Evolutionary conservation across 129 eudicot genomes (phyloP).

Genomic region (Sambucus nigra): DNA sequence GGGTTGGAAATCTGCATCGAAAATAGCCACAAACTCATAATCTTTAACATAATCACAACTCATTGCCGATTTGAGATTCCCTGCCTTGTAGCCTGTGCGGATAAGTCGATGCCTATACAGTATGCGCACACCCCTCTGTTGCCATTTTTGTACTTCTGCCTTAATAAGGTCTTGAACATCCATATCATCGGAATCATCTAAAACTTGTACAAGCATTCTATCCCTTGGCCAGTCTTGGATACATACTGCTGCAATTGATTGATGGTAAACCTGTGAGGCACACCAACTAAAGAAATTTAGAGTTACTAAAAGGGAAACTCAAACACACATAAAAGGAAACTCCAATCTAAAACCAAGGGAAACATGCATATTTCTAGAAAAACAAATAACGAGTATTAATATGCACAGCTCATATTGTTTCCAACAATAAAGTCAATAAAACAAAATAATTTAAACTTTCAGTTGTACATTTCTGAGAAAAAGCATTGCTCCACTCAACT

Average conservation of each 20-base stretch:
- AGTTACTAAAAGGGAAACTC: not conserved
- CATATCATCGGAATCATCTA: slow-evolving; percentile 75
- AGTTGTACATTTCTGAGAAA: no score
- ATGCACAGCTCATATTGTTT: no score
- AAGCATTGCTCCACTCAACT: no score
- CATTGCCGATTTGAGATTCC: slow-evolving; percentile 89
- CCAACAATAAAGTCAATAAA: no score
- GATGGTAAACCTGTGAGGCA: slow-evolving; percentile 61
- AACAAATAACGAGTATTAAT: not conserved
- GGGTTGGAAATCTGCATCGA: slow-evolving; percentile 94
- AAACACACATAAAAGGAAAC: not conserved
- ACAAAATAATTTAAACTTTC: no score
- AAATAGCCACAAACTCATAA: slow-evolving; percentile 87
- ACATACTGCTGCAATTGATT: slow-evolving; percentile 77
- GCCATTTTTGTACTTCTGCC: slow-evolving; percentile 80
- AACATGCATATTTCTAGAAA: not conserved
- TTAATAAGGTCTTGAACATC: slow-evolving; percentile 63
- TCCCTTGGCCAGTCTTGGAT: slow-evolving; percentile 85
- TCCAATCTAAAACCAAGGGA: not conserved
- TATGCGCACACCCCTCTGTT: slow-evolving; percentile 69
- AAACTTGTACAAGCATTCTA: slow-evolving; percentile 76
- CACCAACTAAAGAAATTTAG: slow-evolving; percentile 14
- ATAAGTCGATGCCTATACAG: slow-evolving; percentile 71
- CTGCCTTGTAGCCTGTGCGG: slow-evolving; percentile 92
- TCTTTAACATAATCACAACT: slow-evolving; percentile 76